A percentile compares a stretch with the other conserved stretches of the same genome.
Conservation (phyloP, 2,329 filamentous ascomycete genomes). For the Boeremia lycopersici region DNA sequence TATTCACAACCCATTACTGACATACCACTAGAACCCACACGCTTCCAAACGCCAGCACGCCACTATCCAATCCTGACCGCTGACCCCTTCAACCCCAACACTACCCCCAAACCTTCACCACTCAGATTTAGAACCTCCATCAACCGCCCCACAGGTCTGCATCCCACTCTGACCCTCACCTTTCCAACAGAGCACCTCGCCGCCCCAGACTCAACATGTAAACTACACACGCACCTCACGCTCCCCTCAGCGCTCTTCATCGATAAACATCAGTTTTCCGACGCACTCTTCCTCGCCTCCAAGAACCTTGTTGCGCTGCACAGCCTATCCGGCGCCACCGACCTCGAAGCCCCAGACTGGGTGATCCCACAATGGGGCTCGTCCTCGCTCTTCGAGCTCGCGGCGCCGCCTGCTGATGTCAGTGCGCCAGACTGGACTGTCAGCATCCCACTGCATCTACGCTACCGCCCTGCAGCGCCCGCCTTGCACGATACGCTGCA, state of each 20-base stretch:
- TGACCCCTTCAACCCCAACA: conserved; percentile 29
- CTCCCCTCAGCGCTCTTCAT: conserved; percentile 82
- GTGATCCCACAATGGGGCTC: conserved; percentile 79
- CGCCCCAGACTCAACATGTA: conserved; percentile 60
- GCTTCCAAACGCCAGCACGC: conserved; percentile 86
- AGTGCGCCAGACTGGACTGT: conserved; percentile 61
- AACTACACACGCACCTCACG: conserved; percentile 79
- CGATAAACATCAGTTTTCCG: conserved; percentile 83
- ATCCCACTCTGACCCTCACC: conserved; percentile 79
- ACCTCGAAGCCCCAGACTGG: conserved; percentile 90
- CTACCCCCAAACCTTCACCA: conserved; percentile 21
- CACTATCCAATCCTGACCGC: conserved; percentile 64
- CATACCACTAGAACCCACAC: conserved; percentile 64
- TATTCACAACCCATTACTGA: conserved; percentile 1
- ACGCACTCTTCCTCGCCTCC: conserved; percentile 76
- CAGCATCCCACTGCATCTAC: conserved; percentile 81
- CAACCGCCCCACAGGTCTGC: conserved; percentile 75
- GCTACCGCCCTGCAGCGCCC: conserved; percentile 67
- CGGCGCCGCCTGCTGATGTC: conserved; percentile 25
- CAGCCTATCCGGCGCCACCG: conserved; percentile 75
- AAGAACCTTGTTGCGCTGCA: conserved; percentile 76
- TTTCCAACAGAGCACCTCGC: conserved; percentile 61
- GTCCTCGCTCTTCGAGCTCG: conserved; percentile 75
- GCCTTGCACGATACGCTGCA: conserved; percentile 51
- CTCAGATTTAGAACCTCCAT: conserved; percentile 66